Conservation (phyloP, 176 grass and related monocot species). For the Triticum monococcum region DNA sequence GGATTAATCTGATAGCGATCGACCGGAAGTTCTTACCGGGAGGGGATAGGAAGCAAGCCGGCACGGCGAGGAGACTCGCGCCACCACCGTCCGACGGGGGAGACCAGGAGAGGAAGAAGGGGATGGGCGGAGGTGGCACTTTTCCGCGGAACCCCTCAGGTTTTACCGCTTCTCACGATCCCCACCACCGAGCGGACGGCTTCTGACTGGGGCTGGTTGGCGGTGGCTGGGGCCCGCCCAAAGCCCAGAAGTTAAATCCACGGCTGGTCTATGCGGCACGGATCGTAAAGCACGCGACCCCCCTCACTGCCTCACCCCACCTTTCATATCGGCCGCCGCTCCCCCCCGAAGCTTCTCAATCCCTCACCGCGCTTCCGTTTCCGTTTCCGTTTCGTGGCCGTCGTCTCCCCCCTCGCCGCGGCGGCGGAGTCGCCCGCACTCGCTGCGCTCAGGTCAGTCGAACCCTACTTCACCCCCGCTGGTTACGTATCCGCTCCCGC, state of each 20-base stretch:
- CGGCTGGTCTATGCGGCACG: neutral
- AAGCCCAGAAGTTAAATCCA: neutral
- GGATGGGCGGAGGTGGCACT: neutral
- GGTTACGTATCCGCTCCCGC: neutral
- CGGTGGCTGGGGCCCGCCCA: neutral
- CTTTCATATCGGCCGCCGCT: neutral
- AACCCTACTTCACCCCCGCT: too few relatives aligned
- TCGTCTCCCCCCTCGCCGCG: neutral
- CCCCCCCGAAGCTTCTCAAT: conserved; percentile 31
- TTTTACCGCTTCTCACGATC: neutral
- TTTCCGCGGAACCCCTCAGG: neutral
- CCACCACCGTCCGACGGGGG: neutral
- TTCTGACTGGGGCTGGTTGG: neutral
- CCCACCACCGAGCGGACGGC: neutral
- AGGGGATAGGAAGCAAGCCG: neutral
- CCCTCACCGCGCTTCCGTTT: neutral
- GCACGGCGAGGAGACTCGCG: neutral
- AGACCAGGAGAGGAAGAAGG: neutral
- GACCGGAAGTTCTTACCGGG: neutral
- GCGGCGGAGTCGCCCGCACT: neutral
- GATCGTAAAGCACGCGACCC: conserved; percentile 20
- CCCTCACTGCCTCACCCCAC: neutral
- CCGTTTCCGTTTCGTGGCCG: neutral
- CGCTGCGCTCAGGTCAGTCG: conserved; percentile 23
- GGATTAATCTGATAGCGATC: neutral